Base-by-base conservation (phyloP, 306 rosid genomes). In the Ziziphus jujuba region DNA sequence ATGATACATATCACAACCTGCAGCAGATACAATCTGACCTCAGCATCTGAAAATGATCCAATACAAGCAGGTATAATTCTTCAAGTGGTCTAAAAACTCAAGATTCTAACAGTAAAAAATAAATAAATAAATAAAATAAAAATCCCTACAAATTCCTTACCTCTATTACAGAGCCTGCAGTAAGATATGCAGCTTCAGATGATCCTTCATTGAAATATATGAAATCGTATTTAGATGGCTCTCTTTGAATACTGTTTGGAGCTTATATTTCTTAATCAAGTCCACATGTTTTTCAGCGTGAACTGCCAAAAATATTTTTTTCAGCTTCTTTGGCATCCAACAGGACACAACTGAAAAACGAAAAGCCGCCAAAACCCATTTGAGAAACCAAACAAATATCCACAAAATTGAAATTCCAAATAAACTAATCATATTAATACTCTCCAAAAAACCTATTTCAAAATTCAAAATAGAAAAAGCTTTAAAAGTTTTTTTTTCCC, bases 151-250 rank as follows among this genome's bases (percentile, higher is more conserved):
- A 59, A 38, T 21, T 11, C 73, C 73, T 74, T 71, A 93, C 99
- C 85, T 93, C 86, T 0, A 93, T 33, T 23, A 89, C 89, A 61
- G 92, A 84, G 48, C 99, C 99, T 12, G 87, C 96, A 57, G 97
- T 92, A 66, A 93, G 96, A 81, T 75, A 93, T 11, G 97, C 97
- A 69, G 97, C 75, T 87, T 90, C 86, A 0, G 99, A 86, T 21
- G 99, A 90, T 31, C 95, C 97, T 56, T 81, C 81, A 28, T 93
- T 93, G 35, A 93, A 88, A 57, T 90, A 93, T 59, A 93, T 85
- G 16, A 97, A 93, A 70, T 75, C 40, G 9, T 80, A 80, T 24
- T 73, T 79, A 0, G 80, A 56, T 80, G 33, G 33, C 33, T 73
- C 61, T 82, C 0, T 86, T 73, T 71, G 79, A 72, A 38, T 71